Evolutionary conservation across 305 asterid genomes (phyloP).

Genomic region (Fraxinus velutina): DNA sequence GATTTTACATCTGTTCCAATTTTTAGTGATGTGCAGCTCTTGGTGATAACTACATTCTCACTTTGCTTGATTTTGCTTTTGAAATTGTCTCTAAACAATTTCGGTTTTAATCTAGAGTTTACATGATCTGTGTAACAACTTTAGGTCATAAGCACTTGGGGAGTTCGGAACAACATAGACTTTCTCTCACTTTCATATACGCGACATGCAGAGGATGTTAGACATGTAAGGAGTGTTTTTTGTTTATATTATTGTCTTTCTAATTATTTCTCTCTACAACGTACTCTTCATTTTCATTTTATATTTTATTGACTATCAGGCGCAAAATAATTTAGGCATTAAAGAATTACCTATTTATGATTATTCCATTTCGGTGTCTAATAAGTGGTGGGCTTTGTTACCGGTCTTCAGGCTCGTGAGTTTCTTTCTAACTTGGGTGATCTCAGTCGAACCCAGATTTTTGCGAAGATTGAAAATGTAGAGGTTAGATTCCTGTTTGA

Average conservation of each 20-base stretch:
- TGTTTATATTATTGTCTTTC: not conserved
- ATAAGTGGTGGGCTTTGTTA: not conserved
- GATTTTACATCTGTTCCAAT: not conserved
- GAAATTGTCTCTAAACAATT: not conserved
- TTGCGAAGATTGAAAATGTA: constrained; percentile 82
- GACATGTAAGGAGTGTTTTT: constrained; percentile 47
- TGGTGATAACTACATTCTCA: not conserved
- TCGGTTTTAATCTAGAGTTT: constrained; percentile 14
- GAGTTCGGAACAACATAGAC: constrained; percentile 69
- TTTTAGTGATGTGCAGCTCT: not conserved
- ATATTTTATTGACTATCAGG: constrained; percentile 9
- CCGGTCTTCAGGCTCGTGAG: constrained; percentile 66
- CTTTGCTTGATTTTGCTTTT: not conserved
- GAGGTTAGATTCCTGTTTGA: constrained; percentile 50
- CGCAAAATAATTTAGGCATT: not conserved
- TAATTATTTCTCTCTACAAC: not conserved
- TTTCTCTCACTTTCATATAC: constrained; percentile 81
- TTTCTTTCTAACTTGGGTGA: constrained; percentile 69
- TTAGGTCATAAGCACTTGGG: constrained; percentile 86
- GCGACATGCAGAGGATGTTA: constrained; percentile 73
- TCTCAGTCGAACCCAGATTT: constrained; percentile 72
- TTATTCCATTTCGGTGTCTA: not conserved
- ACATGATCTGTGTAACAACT: constrained; percentile 6
- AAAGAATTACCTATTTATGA: not conserved
- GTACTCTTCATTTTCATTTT: not conserved